Evolutionary conservation across 2,329 filamentous ascomycete species (phyloP).

Genomic region (Pseudogymnoascus sp.): DNA sequence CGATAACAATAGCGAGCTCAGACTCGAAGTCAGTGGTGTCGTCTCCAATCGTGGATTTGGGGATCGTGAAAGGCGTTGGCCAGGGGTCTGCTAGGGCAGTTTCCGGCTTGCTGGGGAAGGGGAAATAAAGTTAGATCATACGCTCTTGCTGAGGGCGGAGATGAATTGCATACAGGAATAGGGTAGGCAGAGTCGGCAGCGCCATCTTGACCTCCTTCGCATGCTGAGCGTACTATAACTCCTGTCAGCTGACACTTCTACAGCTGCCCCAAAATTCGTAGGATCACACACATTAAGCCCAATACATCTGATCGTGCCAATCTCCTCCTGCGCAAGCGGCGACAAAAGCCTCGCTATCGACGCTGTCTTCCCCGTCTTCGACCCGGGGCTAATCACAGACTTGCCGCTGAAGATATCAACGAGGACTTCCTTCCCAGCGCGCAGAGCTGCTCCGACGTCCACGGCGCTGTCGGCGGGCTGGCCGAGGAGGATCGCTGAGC

Average conservation of each 20-base stretch:
- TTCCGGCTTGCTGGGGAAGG: slow-evolving; percentile 18
- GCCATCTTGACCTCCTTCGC: slow-evolving; percentile 41
- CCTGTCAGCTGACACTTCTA: neutral
- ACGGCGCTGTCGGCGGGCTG: slow-evolving; percentile 47
- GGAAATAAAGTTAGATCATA: slow-evolving; percentile 14
- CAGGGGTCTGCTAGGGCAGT: slow-evolving; percentile 17
- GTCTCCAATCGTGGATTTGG: slow-evolving; percentile 39
- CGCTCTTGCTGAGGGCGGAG: neutral
- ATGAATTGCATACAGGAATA: slow-evolving; percentile 25
- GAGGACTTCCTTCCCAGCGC: slow-evolving; percentile 49
- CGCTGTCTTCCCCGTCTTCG: slow-evolving; percentile 42
- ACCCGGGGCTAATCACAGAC: slow-evolving; percentile 51
- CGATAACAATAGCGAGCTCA: slow-evolving; percentile 45
- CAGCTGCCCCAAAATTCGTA: too few relatives aligned
- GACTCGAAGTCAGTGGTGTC: slow-evolving; percentile 45
- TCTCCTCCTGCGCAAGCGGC: slow-evolving; percentile 38
- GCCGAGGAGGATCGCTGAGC: slow-evolving; percentile 47
- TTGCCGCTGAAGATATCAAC: slow-evolving; percentile 52
- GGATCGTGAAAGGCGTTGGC: slow-evolving; percentile 37
- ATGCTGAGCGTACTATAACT: slow-evolving; percentile 38
- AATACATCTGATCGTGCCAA: slow-evolving; percentile 44
- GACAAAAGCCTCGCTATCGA: slow-evolving; percentile 38
- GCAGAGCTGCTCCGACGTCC: slow-evolving; percentile 53
- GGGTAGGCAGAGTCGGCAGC: slow-evolving; percentile 38
- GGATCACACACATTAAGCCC: slow-evolving; percentile 40